These are phyloP conservation scores for barley (Hordeum vulgare) DNA, from an alignment of 176 grass and related monocot species.

Conservation along the genomic window MorexV3_pseudomolecules_assembly NC_058524.1:64338708-64339207, in stretches of 20 bases:
- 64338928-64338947: background rate
- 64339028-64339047: background rate
- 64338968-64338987: constrained; percentile 8
- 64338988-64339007: constrained; percentile 20
- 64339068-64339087: constrained; percentile 64
- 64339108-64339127: constrained; percentile 64
- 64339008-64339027: constrained; percentile 18
- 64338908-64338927: constrained; percentile 8
- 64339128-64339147: constrained; percentile 81
- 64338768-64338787: constrained; percentile 64
- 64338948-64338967: constrained; percentile 9
- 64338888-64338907: constrained; percentile 4
- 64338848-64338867: background rate
- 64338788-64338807: constrained; percentile 76
- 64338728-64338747: constrained; percentile 87
- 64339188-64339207: constrained; percentile 94
- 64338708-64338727: constrained; percentile 77
- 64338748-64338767: constrained; percentile 69
- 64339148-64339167: constrained; percentile 93
- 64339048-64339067: background rate
- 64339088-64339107: constrained; percentile 65
- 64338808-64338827: constrained; percentile 36
- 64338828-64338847: constrained; percentile 19
- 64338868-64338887: constrained; percentile 16
- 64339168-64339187: constrained; percentile 68